A percentile compares a stretch with the other conserved stretches of the same genome.
Conservation (phyloP, 208 protist species). For the Jaenimonas drosophilae region DNA sequence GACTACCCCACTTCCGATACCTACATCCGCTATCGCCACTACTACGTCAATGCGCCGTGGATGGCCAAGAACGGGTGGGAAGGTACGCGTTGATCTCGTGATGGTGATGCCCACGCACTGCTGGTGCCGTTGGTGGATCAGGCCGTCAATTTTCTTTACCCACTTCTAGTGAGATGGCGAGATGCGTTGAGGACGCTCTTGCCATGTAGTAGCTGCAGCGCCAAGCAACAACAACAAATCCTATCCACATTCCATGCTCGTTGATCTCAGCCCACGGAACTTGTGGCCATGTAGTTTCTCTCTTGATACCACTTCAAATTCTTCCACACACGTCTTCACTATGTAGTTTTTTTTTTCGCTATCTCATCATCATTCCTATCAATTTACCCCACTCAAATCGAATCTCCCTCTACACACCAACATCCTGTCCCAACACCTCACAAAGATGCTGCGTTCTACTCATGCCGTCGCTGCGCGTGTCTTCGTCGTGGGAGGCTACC, state of each 20-base stretch:
- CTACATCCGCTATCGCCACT: slow-evolving; percentile 77
- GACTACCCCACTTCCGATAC: slow-evolving; percentile 83
- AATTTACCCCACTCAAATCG: neutral
- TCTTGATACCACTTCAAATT: neutral
- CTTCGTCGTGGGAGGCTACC: slow-evolving; percentile 79
- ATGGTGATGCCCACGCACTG: no score
- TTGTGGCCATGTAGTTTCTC: no score
- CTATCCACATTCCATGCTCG: neutral
- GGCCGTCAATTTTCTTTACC: no score
- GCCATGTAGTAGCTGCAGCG: neutral
- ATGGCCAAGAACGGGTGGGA: slow-evolving; percentile 68
- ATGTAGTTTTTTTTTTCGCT: neutral
- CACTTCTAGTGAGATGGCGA: no score
- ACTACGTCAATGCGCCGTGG: slow-evolving; percentile 68
- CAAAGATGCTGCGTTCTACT: neutral
- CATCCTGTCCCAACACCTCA: neutral
- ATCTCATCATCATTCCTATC: neutral
- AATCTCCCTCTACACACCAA: neutral
- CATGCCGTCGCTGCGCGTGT: slow-evolving; percentile 22
- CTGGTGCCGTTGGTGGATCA: no score
- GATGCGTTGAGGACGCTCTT: neutral
- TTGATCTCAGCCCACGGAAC: neutral
- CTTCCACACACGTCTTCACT: neutral
- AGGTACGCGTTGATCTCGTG: slow-evolving; percentile 25
- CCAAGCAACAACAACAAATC: slow-evolving; percentile 1